Percentiles rank a stretch among this genome's conserved stretches.
phyloP scores from a whole-genome alignment of 2,329 filamentous ascomycete genomes.

The Laburnicola sp. region DNA sequence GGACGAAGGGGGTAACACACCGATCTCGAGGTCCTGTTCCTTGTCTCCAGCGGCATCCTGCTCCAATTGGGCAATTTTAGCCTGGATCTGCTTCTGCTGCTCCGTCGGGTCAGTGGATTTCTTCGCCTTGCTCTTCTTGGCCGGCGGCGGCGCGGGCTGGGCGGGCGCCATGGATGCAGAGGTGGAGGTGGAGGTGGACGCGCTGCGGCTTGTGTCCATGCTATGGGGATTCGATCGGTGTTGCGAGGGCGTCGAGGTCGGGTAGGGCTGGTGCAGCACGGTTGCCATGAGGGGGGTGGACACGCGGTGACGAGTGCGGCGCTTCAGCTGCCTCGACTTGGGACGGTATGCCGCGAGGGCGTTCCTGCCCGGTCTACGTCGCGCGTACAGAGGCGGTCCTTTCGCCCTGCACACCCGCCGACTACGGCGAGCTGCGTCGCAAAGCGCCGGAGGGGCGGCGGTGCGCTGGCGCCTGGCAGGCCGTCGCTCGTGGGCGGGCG shows the following conservation, averaged over 20 bases:
- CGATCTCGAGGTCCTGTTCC: slow-evolving; percentile 94
- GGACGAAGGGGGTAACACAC: slow-evolving; percentile 51
- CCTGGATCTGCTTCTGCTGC: slow-evolving; percentile 86
- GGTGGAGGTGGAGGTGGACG: slow-evolving; percentile 41
- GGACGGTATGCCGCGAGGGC: neutral
- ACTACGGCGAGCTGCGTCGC: slow-evolving; percentile 9
- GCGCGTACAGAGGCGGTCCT: neutral
- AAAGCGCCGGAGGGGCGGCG: slow-evolving; percentile 22
- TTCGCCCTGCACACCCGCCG: slow-evolving; percentile 1
- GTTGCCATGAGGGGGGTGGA: slow-evolving; percentile 36
- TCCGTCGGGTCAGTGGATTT: slow-evolving; percentile 84
- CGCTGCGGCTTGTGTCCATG: slow-evolving; percentile 46
- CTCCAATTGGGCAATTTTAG: slow-evolving; percentile 93
- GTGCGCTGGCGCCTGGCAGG: slow-evolving; percentile 35
- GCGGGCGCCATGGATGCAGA: slow-evolving; percentile 50
- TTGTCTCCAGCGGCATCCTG: slow-evolving; percentile 91
- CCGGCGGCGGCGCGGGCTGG: slow-evolving; percentile 53
- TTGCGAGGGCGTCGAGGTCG: slow-evolving; percentile 28
- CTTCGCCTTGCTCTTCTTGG: slow-evolving; percentile 83
- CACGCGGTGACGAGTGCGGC: too few species aligned
- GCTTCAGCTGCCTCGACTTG: slow-evolving; percentile 3
- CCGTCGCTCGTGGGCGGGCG: slow-evolving; percentile 16
- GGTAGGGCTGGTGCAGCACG: slow-evolving; percentile 41
- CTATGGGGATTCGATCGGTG: slow-evolving; percentile 46
- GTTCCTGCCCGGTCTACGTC: neutral